Evolutionary conservation across 2,329 filamentous ascomycete species (phyloP).

Genomic region (Knoxdaviesia proteae): DNA sequence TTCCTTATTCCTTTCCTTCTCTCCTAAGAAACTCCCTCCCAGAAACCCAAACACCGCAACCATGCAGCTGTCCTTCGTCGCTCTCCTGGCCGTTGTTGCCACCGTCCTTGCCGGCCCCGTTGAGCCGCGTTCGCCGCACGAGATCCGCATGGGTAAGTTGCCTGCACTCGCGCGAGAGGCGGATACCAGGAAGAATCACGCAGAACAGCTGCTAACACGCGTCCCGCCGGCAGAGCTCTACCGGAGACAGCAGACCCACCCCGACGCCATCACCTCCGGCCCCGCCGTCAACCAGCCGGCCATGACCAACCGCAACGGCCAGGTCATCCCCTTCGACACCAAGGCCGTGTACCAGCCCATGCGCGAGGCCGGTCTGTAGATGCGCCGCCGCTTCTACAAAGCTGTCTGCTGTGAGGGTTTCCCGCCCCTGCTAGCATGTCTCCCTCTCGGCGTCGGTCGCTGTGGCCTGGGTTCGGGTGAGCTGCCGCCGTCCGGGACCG

Average conservation of each 20-base stretch:
- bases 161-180: no score
- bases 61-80: conserved; percentile 24
- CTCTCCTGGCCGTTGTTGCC: conserved; percentile 24
- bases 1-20: not conserved
- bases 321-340: conserved; percentile 22
- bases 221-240: not conserved
- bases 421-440: no score
- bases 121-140: not conserved
- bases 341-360: conserved; percentile 20
- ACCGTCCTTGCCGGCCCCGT: conserved; percentile 20
- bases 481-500: no score
- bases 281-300: conserved; percentile 17
- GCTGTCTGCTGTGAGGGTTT: not conserved
- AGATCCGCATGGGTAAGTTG: no score
- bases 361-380: conserved; percentile 15
- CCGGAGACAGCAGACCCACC: not conserved
- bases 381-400: not conserved
- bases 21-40: not conserved
- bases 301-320: conserved; percentile 24
- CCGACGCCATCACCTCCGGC: conserved; percentile 1
- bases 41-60: not conserved
- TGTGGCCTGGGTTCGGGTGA: no score
- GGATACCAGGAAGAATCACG: no score
- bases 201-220: no score
- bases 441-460: no score